Percentiles rank a stretch among this genome's conserved stretches.
These are phyloP conservation scores for Chaetomium sp. DNA, from an alignment of 2,329 filamentous ascomycete species.

Conservation along the genomic window DNA sequence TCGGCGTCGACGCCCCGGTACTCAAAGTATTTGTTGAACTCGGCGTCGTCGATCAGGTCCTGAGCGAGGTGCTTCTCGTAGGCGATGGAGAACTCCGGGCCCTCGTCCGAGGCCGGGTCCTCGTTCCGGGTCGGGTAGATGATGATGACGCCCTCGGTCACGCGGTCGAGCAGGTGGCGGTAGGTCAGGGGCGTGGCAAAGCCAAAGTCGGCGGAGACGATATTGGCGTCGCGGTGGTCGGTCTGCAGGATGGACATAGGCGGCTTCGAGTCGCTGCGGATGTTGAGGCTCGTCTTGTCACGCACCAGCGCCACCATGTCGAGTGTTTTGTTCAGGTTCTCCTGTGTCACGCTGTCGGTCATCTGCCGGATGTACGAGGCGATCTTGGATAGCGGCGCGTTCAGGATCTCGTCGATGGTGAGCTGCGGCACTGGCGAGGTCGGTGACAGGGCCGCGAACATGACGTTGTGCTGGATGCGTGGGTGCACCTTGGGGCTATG, in stretches of 20 bases:
- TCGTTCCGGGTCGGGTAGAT: slow-evolving; percentile 29
- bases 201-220: slow-evolving; percentile 30
- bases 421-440: slow-evolving; percentile 26
- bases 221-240: slow-evolving; percentile 30
- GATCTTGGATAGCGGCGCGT: slow-evolving; percentile 28
- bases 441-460: slow-evolving; percentile 26
- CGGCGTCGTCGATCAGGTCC: slow-evolving; percentile 28
- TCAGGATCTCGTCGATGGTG: slow-evolving; percentile 20
- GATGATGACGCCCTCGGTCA: slow-evolving; percentile 26
- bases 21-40: slow-evolving; percentile 34
- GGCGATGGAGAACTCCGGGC: slow-evolving; percentile 29
- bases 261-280: slow-evolving; percentile 31
- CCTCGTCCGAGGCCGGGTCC: slow-evolving; percentile 28
- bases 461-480: slow-evolving; percentile 33
- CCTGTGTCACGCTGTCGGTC: slow-evolving; percentile 31
- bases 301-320: slow-evolving; percentile 29
- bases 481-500: slow-evolving; percentile 28
- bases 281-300: slow-evolving; percentile 32
- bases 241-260: slow-evolving; percentile 32
- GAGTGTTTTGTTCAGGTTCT: slow-evolving; percentile 27
- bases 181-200: slow-evolving; percentile 31
- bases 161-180: slow-evolving; percentile 29
- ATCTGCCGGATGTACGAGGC: slow-evolving; percentile 33
- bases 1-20: slow-evolving; percentile 28
- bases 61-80: slow-evolving; percentile 31